Base-by-base conservation (phyloP, 805 yeast genomes). In the Zygoascus biomembranicola region DNA sequence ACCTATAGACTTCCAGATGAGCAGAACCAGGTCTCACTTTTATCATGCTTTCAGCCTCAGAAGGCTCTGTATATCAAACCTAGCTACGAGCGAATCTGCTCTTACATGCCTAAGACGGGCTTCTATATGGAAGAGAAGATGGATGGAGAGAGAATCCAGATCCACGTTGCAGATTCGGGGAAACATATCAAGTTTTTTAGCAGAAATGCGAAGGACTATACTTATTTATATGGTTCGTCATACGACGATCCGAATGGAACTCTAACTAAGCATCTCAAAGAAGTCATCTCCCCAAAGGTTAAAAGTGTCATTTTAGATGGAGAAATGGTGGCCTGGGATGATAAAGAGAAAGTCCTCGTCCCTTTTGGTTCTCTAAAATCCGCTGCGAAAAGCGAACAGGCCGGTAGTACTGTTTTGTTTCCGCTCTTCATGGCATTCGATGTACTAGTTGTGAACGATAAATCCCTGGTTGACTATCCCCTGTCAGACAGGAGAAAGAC, bases 241-340 rank as follows among this genome's bases (percentile, higher is more conserved):
- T 64, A 64, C 19, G 68, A 71, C 23, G 64, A 61, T 47, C 23
- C 47, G 2, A 49, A 66, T 5, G 89, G 87, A 0, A 72, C 83
- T 2, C 69, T 86, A 10, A 76, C 89, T 0, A 77, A 74, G 45
- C 73, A 78, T 59, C 62, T 86, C 62, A 44, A 70, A 67, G 19
- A 68, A 70, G 70, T 73, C 0, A 37, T 69, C n/a, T 52, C 51
- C 31, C 55, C 62, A 1, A 54, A 52, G 18, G 68, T 76, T 8
- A 55, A 64, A 8, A 66, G 59, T 42, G 69, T 76, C 20, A 74
- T 85, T 5, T 63, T 92, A 4, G 99, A 92, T 69, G 97, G 98
- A 0, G 99, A 92, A 67, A 87, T 92, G 92, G 82, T 92, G 1
- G 88, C 95, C 0, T 90, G 81, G 77, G 96, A 90, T 67, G 79